Conservation (phyloP, 495 filamentous ascomycete species). For the Opeltia flavorubescens region DNA sequence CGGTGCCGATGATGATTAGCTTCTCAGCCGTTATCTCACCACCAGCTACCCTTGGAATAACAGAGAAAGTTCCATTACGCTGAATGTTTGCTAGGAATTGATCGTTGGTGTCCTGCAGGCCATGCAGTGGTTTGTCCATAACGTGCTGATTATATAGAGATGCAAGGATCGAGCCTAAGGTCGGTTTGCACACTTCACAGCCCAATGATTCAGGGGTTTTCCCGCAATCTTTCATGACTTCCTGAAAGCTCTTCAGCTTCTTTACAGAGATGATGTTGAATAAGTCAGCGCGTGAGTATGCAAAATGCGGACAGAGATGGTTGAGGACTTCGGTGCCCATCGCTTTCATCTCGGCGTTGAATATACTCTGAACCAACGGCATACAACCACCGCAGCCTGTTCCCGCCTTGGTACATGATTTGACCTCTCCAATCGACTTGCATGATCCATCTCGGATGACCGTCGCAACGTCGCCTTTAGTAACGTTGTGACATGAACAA, state of each 20-base stretch:
- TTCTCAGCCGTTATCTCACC: conserved; percentile 91
- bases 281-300: conserved; percentile 73
- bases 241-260: conserved; percentile 55
- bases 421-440: conserved; percentile 75
- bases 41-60: conserved; percentile 71
- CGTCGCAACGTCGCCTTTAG: conserved; percentile 67
- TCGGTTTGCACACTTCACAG: conserved; percentile 86
- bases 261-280: conserved; percentile 85
- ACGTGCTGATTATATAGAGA: conserved; percentile 78
- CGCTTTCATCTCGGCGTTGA: conserved; percentile 80
- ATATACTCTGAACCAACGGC: conserved; percentile 83
- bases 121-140: conserved; percentile 59
- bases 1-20: conserved; percentile 73
- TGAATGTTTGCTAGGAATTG: conserved; percentile 90
- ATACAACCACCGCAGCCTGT: conserved; percentile 92
- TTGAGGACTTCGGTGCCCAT: conserved; percentile 91
- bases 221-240: conserved; percentile 74
- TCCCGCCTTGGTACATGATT: conserved; percentile 89
- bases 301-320: conserved; percentile 77
- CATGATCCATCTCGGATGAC: conserved; percentile 70
- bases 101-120: conserved; percentile 91
- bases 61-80: conserved; percentile 83
- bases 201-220: conserved; percentile 63
- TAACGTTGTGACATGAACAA: conserved; percentile 93
- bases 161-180: conserved; percentile 71